Evolutionary conservation across 1,139 yeast genomes (phyloP).

Genomic region (Blastobotrys petasosporus): DNA sequence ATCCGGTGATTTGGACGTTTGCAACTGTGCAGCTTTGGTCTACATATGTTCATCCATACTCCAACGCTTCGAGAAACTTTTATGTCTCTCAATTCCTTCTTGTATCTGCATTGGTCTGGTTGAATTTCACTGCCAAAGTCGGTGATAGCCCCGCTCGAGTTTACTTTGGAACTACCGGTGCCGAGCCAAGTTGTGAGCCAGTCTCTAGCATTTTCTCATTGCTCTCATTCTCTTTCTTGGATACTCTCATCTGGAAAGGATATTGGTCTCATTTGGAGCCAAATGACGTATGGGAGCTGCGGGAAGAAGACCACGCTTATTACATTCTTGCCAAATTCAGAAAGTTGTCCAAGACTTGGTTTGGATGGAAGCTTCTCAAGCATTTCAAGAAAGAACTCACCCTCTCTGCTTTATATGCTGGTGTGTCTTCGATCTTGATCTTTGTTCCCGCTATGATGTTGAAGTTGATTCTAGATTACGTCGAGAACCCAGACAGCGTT

Average conservation of each 20-base stretch:
- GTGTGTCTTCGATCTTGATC: slow-evolving; percentile 54
- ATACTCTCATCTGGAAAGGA: slow-evolving; percentile 62
- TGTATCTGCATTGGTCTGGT: slow-evolving; percentile 40
- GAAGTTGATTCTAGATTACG: slow-evolving; percentile 73
- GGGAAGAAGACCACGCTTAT: slow-evolving; percentile 75
- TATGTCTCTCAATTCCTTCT: slow-evolving; percentile 34
- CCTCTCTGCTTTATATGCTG: slow-evolving; percentile 71
- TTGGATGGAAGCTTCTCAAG: slow-evolving; percentile 52
- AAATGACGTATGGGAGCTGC: slow-evolving; percentile 79
- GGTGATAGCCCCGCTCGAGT: slow-evolving; percentile 43
- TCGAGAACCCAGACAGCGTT: slow-evolving; percentile 59
- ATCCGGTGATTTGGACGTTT: slow-evolving; percentile 48
- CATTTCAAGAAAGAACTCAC: slow-evolving; percentile 58
- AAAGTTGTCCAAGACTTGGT: slow-evolving; percentile 37
- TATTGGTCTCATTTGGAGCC: slow-evolving; percentile 49
- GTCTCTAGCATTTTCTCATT: slow-evolving; percentile 54
- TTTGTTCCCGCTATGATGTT: slow-evolving; percentile 78
- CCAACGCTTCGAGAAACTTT: slow-evolving; percentile 26
- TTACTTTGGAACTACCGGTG: slow-evolving; percentile 34
- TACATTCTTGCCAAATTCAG: slow-evolving; percentile 54
- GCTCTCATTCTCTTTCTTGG: slow-evolving; percentile 71
- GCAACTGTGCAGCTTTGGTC: slow-evolving; percentile 60
- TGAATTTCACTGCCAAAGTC: slow-evolving; percentile 55
- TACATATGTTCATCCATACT: slow-evolving; percentile 46
- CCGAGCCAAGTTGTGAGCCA: slow-evolving; percentile 71